Base-by-base conservation (phyloP, 2,329 filamentous ascomycete genomes). In the Cordyceps pruinosa region DNA sequence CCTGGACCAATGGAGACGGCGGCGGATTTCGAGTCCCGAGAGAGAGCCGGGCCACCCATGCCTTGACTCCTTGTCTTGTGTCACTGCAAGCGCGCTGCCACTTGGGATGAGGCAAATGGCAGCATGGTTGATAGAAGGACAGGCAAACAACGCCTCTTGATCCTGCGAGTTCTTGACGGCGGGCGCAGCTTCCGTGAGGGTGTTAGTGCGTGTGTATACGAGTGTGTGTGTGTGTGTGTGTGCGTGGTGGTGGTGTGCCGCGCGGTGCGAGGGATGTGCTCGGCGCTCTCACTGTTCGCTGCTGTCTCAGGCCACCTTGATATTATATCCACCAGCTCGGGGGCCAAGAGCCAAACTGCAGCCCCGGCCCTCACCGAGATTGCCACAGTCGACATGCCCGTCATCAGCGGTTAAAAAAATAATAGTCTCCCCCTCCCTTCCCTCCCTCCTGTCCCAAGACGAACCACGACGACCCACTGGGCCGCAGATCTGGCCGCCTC, bases 391-490 rank as follows among this genome's bases (percentile, higher is more conserved):
- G 44, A 30, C 50, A 58, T 58, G 50, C 35, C 44, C 45, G 35
- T 50, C 46, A 57, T 57, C 46, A 57, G 46, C 45, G 21, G 45
- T 35, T 57, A 45, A 50, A 56, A 47, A 56, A 48, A n/a, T n/a
- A 35, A 50, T 39, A 50, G 37, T 34, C 32, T 23, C 39, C 49
- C 56, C 55, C 56, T 53, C 56, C 41, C 37, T 32, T 39, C 23
- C 8, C 49, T 41, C 28, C 39, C 28, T 39, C 13, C 15, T 32
- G 26, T 28, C 51, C 52, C 65, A 67, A 68, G 66, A 72, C 68
- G 69, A 73, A 72, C 68, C 65, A 72, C 66, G 60, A 66, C 52
- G 69, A 65, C 69, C 72, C 70, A 72, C 72, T 68, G 60, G 72
- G 70, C 70, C 71, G 72, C 72, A 72, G 66, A 69, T 69, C 68